Evolutionary conservation across 352 stramenopile genomes (phyloP).

Genomic region (Pythium graminicola): DNA sequence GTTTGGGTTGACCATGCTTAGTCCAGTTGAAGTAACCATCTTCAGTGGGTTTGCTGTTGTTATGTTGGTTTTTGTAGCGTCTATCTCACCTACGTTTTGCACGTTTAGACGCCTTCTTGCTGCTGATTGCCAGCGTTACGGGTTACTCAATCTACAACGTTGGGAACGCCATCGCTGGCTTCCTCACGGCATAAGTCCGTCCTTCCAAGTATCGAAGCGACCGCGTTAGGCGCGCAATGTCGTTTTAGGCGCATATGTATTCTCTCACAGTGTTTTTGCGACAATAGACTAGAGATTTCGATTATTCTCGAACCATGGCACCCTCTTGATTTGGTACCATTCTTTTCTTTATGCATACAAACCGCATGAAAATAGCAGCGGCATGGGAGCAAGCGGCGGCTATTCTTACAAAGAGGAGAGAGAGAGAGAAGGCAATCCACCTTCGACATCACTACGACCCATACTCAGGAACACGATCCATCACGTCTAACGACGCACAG

Average conservation of each 20-base stretch:
- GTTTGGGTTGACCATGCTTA: slow-evolving; percentile 81
- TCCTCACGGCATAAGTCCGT: slow-evolving; percentile 24
- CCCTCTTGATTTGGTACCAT: too few relatives aligned
- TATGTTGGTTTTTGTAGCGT: slow-evolving; percentile 1
- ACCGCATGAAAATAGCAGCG: not conserved
- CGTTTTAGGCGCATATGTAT: too few relatives aligned
- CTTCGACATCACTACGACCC: not conserved
- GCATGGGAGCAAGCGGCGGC: not conserved
- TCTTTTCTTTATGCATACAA: too few relatives aligned
- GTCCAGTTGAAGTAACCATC: slow-evolving; percentile 71
- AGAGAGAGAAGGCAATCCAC: too few relatives aligned
- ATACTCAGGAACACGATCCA: not conserved
- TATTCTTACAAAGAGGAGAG: not conserved
- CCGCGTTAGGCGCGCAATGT: too few relatives aligned
- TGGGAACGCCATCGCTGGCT: slow-evolving; percentile 35
- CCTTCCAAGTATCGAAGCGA: not conserved
- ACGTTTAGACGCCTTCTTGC: slow-evolving; percentile 56
- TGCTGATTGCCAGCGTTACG: slow-evolving; percentile 63
- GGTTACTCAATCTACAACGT: slow-evolving; percentile 77
- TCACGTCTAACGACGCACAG: not conserved
- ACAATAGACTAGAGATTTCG: slow-evolving; percentile 14
- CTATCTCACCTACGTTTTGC: too few relatives aligned
- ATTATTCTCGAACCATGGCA: slow-evolving; percentile 4
- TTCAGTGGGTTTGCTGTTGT: slow-evolving; percentile 48
- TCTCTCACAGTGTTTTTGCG: too few relatives aligned